Evolutionary conservation across 2,329 filamentous ascomycete genomes (phyloP), one percentile per base, ranked within the genome.

Genomic region (Colletotrichum karsti): DNA sequence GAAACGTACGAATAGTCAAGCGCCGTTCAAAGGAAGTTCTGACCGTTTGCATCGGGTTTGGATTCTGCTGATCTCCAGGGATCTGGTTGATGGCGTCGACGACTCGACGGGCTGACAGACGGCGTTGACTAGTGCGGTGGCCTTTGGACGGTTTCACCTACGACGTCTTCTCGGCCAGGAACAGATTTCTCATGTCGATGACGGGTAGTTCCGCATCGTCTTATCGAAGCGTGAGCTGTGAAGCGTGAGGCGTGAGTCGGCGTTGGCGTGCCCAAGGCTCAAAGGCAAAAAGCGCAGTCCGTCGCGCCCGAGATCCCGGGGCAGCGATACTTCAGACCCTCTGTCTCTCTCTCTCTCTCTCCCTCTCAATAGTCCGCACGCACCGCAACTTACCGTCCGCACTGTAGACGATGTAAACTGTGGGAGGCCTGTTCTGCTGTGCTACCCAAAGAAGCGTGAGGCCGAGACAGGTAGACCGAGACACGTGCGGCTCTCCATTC

Each of bases 71-170:
- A 35, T 50, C 41, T 41, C 58, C 26, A 42, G 9, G 10, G 42
- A 28, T 63, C 33, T 53, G 63, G 63, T 57, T 50, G 42, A 33
- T 26, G 59, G 57, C 48, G 61, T 35, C 22, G 39, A 54, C 48
- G 39, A 50, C 56, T 44, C 57, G 42, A 30, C 51, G 56, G 28
- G 35, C 50, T 42, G 28, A 24, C 33, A 41, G 42, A 51, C 41
- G 50, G 57, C 57, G 50, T 30, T 50, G 48, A 30, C 63, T 50
- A 62, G 57, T 39, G 33, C 50, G 18, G 48, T 24, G 55, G 39
- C 18, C 18, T 58, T 54, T 62, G 57, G 48, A 62, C 33, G 63
- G 57, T 66, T 55, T 66, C 48, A 66, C 58, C 41, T 33, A 26
- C 24, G n/a, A n/a, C n/a, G n/a, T n/a, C n/a, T n/a, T n/a, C n/a